Conservation (phyloP, 306 rosid genomes). For the Abrus precatorius region DNA sequence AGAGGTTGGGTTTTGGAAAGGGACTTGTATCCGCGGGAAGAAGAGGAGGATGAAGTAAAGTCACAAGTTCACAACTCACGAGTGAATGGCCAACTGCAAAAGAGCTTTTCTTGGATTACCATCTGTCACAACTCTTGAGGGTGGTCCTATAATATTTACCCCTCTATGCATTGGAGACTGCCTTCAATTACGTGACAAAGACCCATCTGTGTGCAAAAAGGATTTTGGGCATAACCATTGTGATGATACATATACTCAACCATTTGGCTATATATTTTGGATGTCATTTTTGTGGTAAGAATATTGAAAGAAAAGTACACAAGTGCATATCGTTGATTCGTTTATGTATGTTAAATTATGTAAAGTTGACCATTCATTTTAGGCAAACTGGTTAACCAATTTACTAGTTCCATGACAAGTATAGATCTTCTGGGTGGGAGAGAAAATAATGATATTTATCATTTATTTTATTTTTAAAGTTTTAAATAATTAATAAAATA, state of each 20-base stretch:
- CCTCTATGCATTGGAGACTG: conserved; percentile 21
- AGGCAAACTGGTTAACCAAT: background rate
- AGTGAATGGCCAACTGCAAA: conserved; percentile 37
- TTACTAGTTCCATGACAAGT: background rate
- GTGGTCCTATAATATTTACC: conserved; percentile 45
- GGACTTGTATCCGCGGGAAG: conserved; percentile 31
- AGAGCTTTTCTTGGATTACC: background rate
- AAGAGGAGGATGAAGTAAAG: conserved; percentile 27
- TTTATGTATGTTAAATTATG: background rate
- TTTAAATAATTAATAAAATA: too few species aligned
- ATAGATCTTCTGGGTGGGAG: too few species aligned
- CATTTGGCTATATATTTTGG: conserved; percentile 31
- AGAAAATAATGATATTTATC: too few species aligned
- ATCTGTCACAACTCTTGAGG: background rate
- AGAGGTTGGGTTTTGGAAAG: conserved; percentile 25
- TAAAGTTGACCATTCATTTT: conserved; percentile 33
- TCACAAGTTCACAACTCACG: conserved; percentile 36
- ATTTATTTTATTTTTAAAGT: too few species aligned
- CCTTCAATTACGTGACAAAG: conserved; percentile 45
- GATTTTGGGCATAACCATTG: conserved; percentile 33
- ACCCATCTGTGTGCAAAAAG: conserved; percentile 47
- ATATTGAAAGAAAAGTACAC: background rate
- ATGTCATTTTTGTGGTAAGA: conserved; percentile 16
- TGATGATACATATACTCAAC: conserved; percentile 5
- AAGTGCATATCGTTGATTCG: background rate